phyloP scores from a whole-genome alignment of 345 rosid genomes.

The Arabis alpina region DNA sequence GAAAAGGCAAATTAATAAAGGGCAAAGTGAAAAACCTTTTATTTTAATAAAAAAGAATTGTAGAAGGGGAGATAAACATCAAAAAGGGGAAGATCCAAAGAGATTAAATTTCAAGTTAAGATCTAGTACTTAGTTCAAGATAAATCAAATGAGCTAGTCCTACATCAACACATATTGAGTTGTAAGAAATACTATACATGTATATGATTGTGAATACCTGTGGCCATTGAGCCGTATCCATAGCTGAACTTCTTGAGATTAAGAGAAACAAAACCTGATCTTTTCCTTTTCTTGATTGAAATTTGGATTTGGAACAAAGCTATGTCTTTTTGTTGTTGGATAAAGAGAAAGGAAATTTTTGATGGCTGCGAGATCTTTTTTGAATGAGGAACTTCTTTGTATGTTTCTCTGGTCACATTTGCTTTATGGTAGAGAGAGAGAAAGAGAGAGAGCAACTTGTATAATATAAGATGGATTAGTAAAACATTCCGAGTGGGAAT shows the following conservation, averaged over 20 bases:
- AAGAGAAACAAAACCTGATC: slow-evolving; percentile 35
- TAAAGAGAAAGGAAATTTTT: slow-evolving; percentile 48
- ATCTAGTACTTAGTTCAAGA: slow-evolving; percentile 22
- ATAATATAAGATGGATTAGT: slow-evolving; percentile 26
- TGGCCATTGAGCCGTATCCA: slow-evolving; percentile 98
- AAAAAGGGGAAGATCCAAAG: slow-evolving; percentile 46
- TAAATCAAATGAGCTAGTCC: slow-evolving; percentile 1
- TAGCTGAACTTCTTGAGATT: slow-evolving; percentile 54
- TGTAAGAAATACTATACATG: background rate
- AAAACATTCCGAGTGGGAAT: slow-evolving; percentile 52
- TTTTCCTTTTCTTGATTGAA: slow-evolving; percentile 4
- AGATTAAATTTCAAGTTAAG: slow-evolving; percentile 26
- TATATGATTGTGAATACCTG: slow-evolving; percentile 64
- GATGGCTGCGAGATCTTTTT: slow-evolving; percentile 43
- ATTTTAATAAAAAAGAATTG: slow-evolving; percentile 36
- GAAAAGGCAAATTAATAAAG: slow-evolving; percentile 35
- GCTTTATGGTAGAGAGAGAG: slow-evolving; percentile 51
- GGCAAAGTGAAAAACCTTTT: slow-evolving; percentile 51
- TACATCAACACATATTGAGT: slow-evolving; percentile 26
- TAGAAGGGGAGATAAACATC: slow-evolving; percentile 21
- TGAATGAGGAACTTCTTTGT: slow-evolving; percentile 52
- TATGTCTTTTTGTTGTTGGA: slow-evolving; percentile 35
- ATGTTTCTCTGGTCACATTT: slow-evolving; percentile 48
- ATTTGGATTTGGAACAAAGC: background rate
- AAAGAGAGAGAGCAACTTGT: slow-evolving; percentile 37